Percentiles rank a stretch among this genome's conserved stretches.
Conservation (phyloP, 345 rosid genomes). For the Ceriops tagal region DNA sequence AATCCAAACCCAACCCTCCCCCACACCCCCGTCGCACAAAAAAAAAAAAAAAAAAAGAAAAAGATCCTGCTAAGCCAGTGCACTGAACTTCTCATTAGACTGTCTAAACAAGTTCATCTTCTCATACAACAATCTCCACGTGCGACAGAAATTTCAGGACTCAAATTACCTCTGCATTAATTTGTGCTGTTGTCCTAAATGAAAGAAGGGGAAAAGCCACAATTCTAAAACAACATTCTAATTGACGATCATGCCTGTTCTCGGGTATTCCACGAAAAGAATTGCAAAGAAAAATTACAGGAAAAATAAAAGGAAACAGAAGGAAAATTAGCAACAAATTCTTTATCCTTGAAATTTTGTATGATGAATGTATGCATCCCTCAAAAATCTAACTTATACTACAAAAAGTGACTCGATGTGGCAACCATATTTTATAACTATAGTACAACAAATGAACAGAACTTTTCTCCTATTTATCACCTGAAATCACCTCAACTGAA, state of each 20-base stretch:
- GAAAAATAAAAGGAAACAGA: not conserved
- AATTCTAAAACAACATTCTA: too few species aligned
- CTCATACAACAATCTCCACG: too few species aligned
- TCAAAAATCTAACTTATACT: slow-evolving; percentile 34
- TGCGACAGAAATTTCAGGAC: too few species aligned
- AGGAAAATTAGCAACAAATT: slow-evolving; percentile 8
- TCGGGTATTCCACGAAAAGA: too few species aligned
- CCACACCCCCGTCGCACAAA: accelerated
- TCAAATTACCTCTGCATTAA: too few species aligned
- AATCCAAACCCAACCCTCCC: too few species aligned
- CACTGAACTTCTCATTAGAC: too few species aligned
- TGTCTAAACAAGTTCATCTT: too few species aligned
- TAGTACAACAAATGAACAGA: slow-evolving; percentile 35
- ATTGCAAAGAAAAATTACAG: not conserved
- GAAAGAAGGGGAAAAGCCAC: too few species aligned
- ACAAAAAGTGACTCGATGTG: slow-evolving; percentile 31
- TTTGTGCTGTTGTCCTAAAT: too few species aligned
- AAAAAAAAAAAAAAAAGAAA: too few species aligned
- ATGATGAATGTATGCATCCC: slow-evolving; percentile 16
- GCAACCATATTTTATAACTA: slow-evolving; percentile 22
- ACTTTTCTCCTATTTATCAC: slow-evolving; percentile 45
- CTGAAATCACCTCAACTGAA: slow-evolving; percentile 39
- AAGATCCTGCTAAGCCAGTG: not conserved
- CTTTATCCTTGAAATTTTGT: slow-evolving; percentile 31
- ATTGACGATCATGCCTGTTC: too few species aligned